Base-by-base conservation (phyloP, 148 eudicot species). In the Polygonum maritimum region DNA sequence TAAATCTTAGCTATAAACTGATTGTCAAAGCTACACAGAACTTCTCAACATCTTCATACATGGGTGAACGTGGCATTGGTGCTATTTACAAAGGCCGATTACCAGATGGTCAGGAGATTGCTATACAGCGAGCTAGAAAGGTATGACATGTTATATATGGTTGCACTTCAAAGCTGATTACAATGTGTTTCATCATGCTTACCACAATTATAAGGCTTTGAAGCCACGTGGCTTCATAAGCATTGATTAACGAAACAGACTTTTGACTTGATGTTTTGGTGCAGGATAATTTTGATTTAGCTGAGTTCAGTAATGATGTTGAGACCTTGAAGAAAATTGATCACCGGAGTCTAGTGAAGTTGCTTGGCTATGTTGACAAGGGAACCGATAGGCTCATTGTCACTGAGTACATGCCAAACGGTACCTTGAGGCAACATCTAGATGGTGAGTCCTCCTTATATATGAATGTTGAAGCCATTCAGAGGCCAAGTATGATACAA, bases 51-150 rank as follows among this genome's bases (percentile, higher is more conserved):
- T 75, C 92, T 65, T 79, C 78, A 60, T 79, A 69, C 85, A 81
- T 95, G 19, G 98, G 99, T 80, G 97, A 89, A 86, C 97, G 98
- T 63, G 99, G 98, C 47, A 91, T 88, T 89, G 99, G 97, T 65
- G 78, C 86, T 21, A 97, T 92, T 36, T 95, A 95, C 82, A 95
- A 87, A 83, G 98, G 90, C 54, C 90, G 78, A 73, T 83, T 95
- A 45, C 90, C 81, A 38, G 81, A 84, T 85, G 98, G 98, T 57
- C 98, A 85, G 69, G 82, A 87, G 74, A 94, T 95, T 77, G 98
- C 98, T 58, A 87, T 95, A 54, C 92, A 95, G 76, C 88, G 97
- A 79, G 97, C 93, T 71, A 91, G 87, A 82, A 92, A 86, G 98
- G 99, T 95, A 87, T 71, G 75, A 1, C 49, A 41, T 39, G 4